Base-by-base conservation (phyloP, 306 rosid species). In the Morella rubra region DNA sequence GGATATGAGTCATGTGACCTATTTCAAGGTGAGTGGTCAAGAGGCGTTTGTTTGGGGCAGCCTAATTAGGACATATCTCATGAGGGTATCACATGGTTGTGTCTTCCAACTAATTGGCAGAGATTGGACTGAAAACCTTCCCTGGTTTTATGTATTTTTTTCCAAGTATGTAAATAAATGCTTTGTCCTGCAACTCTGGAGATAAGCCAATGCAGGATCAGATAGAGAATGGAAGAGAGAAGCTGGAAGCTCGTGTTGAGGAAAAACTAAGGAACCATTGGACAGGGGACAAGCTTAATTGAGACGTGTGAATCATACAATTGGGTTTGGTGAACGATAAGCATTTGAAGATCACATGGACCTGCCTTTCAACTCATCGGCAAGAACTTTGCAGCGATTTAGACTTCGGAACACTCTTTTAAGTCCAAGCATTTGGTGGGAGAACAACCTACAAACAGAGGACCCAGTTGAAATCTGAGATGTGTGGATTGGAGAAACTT, bases 31-130 rank as follows among this genome's bases (percentile, higher is more conserved):
- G 37, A 32, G 37, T 52, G 8, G 22, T 16, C 40, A 9, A 22
- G 40, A 58, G n/a, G 27, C 2, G 22, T 64, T 12, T 65, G 10
- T 66, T 32, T 60, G 22, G 2, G 18, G 19, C 32, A 12, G 41
- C 9, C 9, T 45, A 58, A 44, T 47, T 50, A 45, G 50, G 18
- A 62, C 32, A 15, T 27, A 62, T n/a, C 24, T 27, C 32, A 67
- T 6, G 42, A 52, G 8, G 27, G 7, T 16, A 66, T 75, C 79
- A 80, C 80, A 50, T 75, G 76, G 42, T 44, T 2, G 16, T 75
- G 60, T 50, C 80, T 59, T 70, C 49, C 69, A 53, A 55, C 37
- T 24, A 15, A 55, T 69, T 19, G 44, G 10, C 47, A 14, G 5
- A 10, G 49, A 40, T 10, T 14, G 11, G 70, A 7, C 5, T 6